Evolutionary conservation across 768 basidiomycete genomes (phyloP).

Genomic region (Gloeopeniophorella convolvens): DNA sequence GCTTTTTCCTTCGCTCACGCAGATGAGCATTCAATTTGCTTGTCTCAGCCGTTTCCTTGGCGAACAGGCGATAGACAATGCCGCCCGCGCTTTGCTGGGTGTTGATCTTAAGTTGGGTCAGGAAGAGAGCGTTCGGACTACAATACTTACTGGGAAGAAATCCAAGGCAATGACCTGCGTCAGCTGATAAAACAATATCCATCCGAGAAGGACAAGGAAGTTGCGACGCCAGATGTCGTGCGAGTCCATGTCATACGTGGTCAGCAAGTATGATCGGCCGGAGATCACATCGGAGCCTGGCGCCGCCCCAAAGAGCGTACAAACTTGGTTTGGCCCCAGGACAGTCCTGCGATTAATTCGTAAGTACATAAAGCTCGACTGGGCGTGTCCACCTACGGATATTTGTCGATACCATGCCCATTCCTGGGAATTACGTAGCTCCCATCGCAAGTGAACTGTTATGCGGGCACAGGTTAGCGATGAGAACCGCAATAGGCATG

Average conservation of each 20-base stretch:
- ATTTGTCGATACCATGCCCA: constrained; percentile 44
- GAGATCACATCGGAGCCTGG: constrained; percentile 48
- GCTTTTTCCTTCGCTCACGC: constrained; percentile 44
- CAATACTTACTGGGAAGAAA: constrained; percentile 47
- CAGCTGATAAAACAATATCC: constrained; percentile 64
- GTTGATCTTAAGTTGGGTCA: not conserved
- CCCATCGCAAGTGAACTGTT: constrained; percentile 59
- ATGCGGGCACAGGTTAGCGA: constrained; percentile 8
- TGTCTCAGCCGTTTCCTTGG: constrained; percentile 49
- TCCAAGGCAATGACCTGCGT: constrained; percentile 64
- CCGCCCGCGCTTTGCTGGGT: constrained; percentile 15
- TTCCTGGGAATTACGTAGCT: constrained; percentile 61
- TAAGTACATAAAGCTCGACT: constrained; percentile 25
- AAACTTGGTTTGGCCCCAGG: constrained; percentile 66
- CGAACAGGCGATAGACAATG: constrained; percentile 41
- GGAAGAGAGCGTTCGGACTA: not conserved
- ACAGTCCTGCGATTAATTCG: constrained; percentile 27
- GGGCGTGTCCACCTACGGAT: constrained; percentile 44
- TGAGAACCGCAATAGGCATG: constrained; percentile 10
- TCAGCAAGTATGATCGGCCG: constrained; percentile 57
- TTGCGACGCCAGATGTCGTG: constrained; percentile 60
- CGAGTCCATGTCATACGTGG: constrained; percentile 42
- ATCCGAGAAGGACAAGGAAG: constrained; percentile 64
- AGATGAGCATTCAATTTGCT: constrained; percentile 48
- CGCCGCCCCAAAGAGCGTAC: constrained; percentile 64